A percentile compares a stretch with the other conserved stretches of the same genome.
These are phyloP conservation scores for Pythium phragmitis DNA, from an alignment of 352 stramenopile species.

Conservation along the genomic window DNA sequence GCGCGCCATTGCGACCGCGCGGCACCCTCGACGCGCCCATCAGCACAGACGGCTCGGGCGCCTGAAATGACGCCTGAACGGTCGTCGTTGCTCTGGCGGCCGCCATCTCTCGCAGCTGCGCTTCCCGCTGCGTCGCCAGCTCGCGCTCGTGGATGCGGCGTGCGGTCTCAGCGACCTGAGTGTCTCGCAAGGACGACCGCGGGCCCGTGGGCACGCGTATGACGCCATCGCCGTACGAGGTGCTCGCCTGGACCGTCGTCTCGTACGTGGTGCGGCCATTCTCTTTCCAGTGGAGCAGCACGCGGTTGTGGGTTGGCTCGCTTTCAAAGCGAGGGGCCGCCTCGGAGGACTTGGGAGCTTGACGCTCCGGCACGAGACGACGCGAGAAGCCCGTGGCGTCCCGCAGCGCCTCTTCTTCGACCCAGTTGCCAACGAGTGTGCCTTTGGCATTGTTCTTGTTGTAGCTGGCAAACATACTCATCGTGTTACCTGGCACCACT, in stretches of 20 bases:
- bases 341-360: conserved; percentile 32
- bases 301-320: conserved; percentile 52
- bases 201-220: conserved; percentile 31
- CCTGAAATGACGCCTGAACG: conserved; percentile 8
- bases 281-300: conserved; percentile 41
- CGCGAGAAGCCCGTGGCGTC: conserved; percentile 56
- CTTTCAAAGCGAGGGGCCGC: conserved; percentile 4
- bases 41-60: conserved; percentile 14
- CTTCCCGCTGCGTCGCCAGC: conserved; percentile 29
- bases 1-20: conserved; percentile 51
- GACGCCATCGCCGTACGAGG: conserved; percentile 45
- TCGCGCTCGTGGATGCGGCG: conserved; percentile 38
- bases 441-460: conserved; percentile 84
- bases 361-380: conserved; percentile 42
- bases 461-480: conserved; percentile 55
- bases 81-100: conserved; percentile 16
- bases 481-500: background rate
- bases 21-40: conserved; percentile 34
- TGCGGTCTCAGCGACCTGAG: conserved; percentile 42
- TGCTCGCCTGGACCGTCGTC: conserved; percentile 57
- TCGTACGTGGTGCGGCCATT: conserved; percentile 40
- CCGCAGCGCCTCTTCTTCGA: conserved; percentile 77
- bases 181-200: conserved; percentile 44
- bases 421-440: conserved; percentile 81
- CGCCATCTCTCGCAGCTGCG: conserved; percentile 22